Evolutionary conservation across 2,329 filamentous ascomycete species (phyloP).

Genomic region (Orbilia quercus): DNA sequence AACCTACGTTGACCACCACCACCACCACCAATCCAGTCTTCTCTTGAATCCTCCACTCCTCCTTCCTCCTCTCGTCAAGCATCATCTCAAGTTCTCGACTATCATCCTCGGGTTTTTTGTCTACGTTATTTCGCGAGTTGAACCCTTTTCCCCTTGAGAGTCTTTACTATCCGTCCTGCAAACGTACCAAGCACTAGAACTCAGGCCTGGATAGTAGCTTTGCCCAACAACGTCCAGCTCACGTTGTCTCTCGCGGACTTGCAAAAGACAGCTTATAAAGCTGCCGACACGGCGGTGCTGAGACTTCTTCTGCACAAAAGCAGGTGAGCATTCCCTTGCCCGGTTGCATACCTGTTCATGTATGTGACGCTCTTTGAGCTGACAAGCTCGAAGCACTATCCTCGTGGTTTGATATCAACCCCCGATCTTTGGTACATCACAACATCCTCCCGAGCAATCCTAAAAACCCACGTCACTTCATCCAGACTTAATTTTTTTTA

Average conservation of each 20-base stretch:
- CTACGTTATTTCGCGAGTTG: conserved; percentile 12
- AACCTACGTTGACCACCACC: conserved; percentile 12
- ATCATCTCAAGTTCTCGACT: conserved; percentile 16
- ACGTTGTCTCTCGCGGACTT: conserved; percentile 40
- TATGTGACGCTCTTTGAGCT: background rate
- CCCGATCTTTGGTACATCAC: conserved; percentile 34
- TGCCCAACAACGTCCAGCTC: conserved; percentile 24
- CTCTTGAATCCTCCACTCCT: conserved; percentile 17
- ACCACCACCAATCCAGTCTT: conserved; percentile 14
- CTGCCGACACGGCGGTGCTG: conserved; percentile 7
- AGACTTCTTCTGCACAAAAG: conserved; percentile 7
- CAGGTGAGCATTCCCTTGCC: conserved; percentile 12
- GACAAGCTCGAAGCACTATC: conserved; percentile 16
- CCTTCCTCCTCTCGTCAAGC: conserved; percentile 13
- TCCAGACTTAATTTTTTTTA: background rate
- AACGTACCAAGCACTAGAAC: conserved; percentile 21
- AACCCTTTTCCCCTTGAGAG: background rate
- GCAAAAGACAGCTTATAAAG: conserved; percentile 41
- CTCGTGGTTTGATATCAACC: conserved; percentile 37
- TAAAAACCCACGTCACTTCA: conserved; percentile 25
- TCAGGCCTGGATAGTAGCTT: conserved; percentile 23
- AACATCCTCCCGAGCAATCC: conserved; percentile 31
- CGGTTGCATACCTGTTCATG: background rate
- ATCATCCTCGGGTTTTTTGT: conserved; percentile 7
- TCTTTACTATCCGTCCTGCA: conserved; percentile 6